phyloP scores from a whole-genome alignment of 345 rosid species.

The Murraya koenigii region DNA sequence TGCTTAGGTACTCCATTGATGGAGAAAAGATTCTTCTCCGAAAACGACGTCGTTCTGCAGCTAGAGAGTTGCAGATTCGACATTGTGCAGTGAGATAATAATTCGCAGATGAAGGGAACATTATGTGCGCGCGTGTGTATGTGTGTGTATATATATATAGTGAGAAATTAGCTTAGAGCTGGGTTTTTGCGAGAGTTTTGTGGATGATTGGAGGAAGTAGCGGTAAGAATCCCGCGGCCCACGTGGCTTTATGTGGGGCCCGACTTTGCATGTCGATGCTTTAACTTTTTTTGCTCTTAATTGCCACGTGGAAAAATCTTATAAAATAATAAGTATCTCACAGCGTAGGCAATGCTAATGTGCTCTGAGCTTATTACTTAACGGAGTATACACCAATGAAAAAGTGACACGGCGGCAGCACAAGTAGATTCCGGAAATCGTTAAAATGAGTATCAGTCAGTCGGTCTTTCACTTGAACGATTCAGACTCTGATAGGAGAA shows the following conservation, averaged over 20 bases:
- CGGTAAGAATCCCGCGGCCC: slow-evolving; percentile 38
- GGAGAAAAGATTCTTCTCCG: slow-evolving; percentile 25
- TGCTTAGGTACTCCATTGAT: slow-evolving; percentile 23
- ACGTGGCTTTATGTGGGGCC: slow-evolving; percentile 35
- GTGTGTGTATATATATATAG: not conserved
- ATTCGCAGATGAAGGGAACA: not conserved
- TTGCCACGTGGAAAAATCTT: slow-evolving; percentile 23
- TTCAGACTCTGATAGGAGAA: not conserved
- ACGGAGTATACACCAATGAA: not conserved
- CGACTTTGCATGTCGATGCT: not conserved
- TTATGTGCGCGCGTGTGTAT: too few species aligned
- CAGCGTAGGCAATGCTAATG: not conserved
- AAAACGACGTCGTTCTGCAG: slow-evolving; percentile 21
- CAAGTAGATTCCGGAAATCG: not conserved
- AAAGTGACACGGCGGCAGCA: not conserved
- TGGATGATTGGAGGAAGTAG: slow-evolving; percentile 11
- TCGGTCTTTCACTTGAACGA: not conserved
- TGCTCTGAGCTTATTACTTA: not conserved
- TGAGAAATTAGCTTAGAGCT: not conserved
- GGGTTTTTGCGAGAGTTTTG: not conserved
- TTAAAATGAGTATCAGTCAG: not conserved
- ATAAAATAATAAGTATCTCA: not conserved
- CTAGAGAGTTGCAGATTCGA: slow-evolving; percentile 24
- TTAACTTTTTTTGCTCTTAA: not conserved
- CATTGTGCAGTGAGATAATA: not conserved